Evolutionary conservation across 2,329 filamentous ascomycete genomes (phyloP).

Genomic region (Hymenoscyphus scutula): DNA sequence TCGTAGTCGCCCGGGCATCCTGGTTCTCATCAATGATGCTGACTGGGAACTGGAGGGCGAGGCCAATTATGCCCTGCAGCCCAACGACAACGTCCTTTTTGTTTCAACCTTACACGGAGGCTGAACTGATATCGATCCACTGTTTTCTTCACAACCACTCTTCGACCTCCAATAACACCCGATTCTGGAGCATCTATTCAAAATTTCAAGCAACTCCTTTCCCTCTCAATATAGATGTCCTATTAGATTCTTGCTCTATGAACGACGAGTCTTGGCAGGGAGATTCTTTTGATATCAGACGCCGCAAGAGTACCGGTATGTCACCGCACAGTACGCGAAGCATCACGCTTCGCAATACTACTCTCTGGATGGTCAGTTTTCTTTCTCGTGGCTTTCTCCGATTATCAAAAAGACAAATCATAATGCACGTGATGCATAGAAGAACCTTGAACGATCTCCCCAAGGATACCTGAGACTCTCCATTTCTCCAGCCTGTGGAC

Average conservation of each 20-base stretch:
- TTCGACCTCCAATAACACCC: slow-evolving; percentile 8
- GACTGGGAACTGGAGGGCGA: slow-evolving; percentile 99
- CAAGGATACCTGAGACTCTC: slow-evolving; percentile 15
- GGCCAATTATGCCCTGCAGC: slow-evolving; percentile 80
- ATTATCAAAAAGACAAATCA: slow-evolving; percentile 7
- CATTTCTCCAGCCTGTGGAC: neutral
- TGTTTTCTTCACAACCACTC: neutral
- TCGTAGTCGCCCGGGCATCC: slow-evolving; percentile 82
- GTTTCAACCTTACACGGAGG: slow-evolving; percentile 96
- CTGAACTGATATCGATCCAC: slow-evolving; percentile 42
- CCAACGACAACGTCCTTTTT: slow-evolving; percentile 86
- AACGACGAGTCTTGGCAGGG: slow-evolving; percentile 10
- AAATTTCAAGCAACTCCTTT: slow-evolving; percentile 4
- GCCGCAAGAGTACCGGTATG: slow-evolving; percentile 2
- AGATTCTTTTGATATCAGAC: neutral
- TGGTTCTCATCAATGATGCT: slow-evolving; percentile 95
- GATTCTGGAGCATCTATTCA: slow-evolving; percentile 9
- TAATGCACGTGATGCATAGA: slow-evolving; percentile 20
- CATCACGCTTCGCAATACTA: neutral
- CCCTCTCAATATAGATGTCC: slow-evolving; percentile 11
- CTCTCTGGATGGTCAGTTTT: neutral
- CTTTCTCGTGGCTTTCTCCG: neutral
- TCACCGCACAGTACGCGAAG: slow-evolving; percentile 1
- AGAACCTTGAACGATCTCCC: slow-evolving; percentile 24
- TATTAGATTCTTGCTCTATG: slow-evolving; percentile 16